Evolutionary conservation across 2,329 filamentous ascomycete genomes (phyloP).

Genomic region (Monosporascus sp.): DNA sequence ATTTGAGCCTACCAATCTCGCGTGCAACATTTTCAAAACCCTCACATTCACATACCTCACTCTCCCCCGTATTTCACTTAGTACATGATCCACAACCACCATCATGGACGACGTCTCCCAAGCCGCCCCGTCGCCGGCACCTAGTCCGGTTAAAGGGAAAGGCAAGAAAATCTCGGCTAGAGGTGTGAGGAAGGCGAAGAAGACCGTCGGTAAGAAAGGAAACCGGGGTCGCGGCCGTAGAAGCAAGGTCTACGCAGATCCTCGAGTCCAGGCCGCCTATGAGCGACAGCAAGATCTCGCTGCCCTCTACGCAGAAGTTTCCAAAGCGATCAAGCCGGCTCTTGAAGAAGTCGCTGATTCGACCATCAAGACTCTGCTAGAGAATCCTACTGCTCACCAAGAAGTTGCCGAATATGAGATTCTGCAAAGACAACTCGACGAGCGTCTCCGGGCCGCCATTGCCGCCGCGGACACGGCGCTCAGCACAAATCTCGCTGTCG

Average conservation of each 20-base stretch:
- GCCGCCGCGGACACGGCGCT: conserved; percentile 26
- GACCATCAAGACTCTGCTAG: conserved; percentile 51
- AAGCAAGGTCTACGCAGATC: conserved; percentile 51
- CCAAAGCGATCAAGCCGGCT: conserved; percentile 58
- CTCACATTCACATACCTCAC: neutral
- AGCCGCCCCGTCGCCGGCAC: conserved; percentile 22
- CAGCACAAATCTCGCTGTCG: conserved; percentile 26
- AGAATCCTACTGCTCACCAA: conserved; percentile 48
- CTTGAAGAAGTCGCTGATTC: conserved; percentile 62
- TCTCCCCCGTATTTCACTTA: conserved; percentile 1
- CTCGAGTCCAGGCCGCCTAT: conserved; percentile 52
- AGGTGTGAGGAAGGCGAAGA: conserved; percentile 22
- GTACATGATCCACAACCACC: conserved; percentile 15
- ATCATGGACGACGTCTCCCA: conserved; percentile 24
- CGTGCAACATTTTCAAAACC: neutral
- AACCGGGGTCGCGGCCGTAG: conserved; percentile 35
- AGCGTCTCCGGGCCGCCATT: conserved; percentile 31
- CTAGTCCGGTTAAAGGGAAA: conserved; percentile 27
- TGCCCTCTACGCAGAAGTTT: conserved; percentile 58
- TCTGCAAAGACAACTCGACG: conserved; percentile 48
- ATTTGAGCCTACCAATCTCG: neutral
- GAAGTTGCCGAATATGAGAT: conserved; percentile 47
- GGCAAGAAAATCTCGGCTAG: conserved; percentile 15
- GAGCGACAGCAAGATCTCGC: conserved; percentile 64
- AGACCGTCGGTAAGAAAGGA: conserved; percentile 17